phyloP scores from a whole-genome alignment of 345 rosid species.

The Melaleuca alternifolia region DNA sequence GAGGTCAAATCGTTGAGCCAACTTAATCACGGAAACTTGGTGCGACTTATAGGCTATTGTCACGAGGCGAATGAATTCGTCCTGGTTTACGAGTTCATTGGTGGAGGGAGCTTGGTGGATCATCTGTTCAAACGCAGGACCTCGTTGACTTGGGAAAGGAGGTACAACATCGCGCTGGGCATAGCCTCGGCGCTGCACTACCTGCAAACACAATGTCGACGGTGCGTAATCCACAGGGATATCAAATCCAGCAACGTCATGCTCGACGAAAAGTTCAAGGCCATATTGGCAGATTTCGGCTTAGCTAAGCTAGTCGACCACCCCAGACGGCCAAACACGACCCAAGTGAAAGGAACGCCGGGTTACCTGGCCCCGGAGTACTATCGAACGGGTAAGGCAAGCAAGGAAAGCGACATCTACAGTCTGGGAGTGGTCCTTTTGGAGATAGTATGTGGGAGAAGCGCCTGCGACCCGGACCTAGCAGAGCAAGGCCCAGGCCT shows the following conservation, averaged over 20 bases:
- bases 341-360: background rate
- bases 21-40: background rate
- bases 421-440: background rate
- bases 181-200: background rate
- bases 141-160: background rate
- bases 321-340: background rate
- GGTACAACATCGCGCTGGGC: background rate
- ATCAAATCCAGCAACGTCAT: background rate
- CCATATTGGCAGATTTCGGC: background rate
- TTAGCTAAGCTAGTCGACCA: background rate
- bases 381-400: background rate
- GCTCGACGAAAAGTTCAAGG: background rate
- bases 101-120: background rate
- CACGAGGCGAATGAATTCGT: fast-evolving
- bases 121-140: background rate
- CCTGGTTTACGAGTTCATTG: background rate
- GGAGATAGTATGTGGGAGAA: background rate
- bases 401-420: background rate
- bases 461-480: background rate
- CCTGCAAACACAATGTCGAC: background rate
- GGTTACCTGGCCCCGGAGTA: background rate
- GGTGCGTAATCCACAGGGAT: background rate
- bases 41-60: background rate
- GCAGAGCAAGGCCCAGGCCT: background rate
- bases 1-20: background rate